Evolutionary conservation across 129 eudicot genomes (phyloP), one percentile per base, ranked within the genome.

Genomic region (Heracleum sosnowskyi): DNA sequence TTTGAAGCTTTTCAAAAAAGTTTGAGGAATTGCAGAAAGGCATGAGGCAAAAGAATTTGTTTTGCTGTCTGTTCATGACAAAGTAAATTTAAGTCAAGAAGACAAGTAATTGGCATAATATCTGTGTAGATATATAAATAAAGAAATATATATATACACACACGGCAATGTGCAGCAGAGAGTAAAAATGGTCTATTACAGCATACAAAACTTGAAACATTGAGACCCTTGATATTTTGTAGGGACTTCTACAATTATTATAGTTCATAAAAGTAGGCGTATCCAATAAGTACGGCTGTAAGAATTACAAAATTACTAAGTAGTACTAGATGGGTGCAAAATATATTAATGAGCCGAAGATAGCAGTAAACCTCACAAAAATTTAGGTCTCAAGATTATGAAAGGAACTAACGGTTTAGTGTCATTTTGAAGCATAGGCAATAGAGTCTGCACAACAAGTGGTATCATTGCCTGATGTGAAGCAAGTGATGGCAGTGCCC

Each of bases 381-480:
- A 24, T 2, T 60, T 68, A 63, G 22, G 70, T 62, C 69, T 82
- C 55, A 68, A 73, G 45, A 66, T 26, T 44, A 7, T 51, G 57
- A 76, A 82, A 76, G 77, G 39, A 79, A 87, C 96, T 6, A 90
- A 96, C 99, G 89, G 89, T 73, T 89, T 86, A 46, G 88, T 80
- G 81, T 89, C 93, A 86, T 83, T 86, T 35, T 87, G 97, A 84
- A 95, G 94, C 97, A 95, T 95, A 66, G 99, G 99, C 84, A 88
- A 79, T 42, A 95, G 85, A 62, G 91, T 85, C 88, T 95, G 99
- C 77, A 91, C 87, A 69, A 95, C 80, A 44, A 95, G 89, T 7
- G 99, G 96, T 33, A 89, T 81, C 96, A 95, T 95, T 46, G 96
- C 91, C 80, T 94, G 81, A 79, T 95, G 92, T 69, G 93, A 88